phyloP scores from a whole-genome alignment of 106 monocot genomes.

The Apostasia shenzhenica region DNA sequence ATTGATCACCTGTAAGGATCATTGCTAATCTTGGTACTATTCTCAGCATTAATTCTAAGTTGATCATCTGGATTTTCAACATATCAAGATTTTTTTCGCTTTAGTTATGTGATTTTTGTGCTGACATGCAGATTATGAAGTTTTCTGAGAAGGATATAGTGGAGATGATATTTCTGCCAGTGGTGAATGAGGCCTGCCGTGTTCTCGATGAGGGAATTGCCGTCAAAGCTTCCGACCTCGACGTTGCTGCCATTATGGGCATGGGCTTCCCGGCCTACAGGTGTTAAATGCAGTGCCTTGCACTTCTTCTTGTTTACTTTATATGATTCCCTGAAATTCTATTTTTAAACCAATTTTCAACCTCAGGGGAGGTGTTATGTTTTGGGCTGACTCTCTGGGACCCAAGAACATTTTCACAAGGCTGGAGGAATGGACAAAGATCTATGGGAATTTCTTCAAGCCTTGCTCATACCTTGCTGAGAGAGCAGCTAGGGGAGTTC shows the following conservation, averaged over 20 bases:
- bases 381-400: conserved; percentile 85
- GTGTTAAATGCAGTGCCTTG: conserved; percentile 15
- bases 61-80: too few relatives aligned
- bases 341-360: neutral
- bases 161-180: conserved; percentile 91
- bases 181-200: conserved; percentile 91
- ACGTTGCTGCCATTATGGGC: conserved; percentile 86
- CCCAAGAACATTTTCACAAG: conserved; percentile 54
- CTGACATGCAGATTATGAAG: conserved; percentile 50
- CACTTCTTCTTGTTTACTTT: too few relatives aligned
- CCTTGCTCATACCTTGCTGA: conserved; percentile 64
- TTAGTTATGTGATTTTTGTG: neutral
- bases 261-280: conserved; percentile 95
- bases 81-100: neutral
- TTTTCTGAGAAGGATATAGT: conserved; percentile 65
- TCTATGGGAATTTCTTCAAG: conserved; percentile 75
- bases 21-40: too few relatives aligned
- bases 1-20: too few relatives aligned
- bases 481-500: conserved; percentile 54
- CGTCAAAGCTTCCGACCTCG: conserved; percentile 89
- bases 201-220: conserved; percentile 88
- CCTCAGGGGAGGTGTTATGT: conserved; percentile 77
- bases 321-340: too few relatives aligned
- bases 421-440: conserved; percentile 59
- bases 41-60: too few relatives aligned